These are phyloP conservation scores for Huntiella moniliformis DNA, from an alignment of 2,329 filamentous ascomycete species.

Conservation along the genomic window DNA sequence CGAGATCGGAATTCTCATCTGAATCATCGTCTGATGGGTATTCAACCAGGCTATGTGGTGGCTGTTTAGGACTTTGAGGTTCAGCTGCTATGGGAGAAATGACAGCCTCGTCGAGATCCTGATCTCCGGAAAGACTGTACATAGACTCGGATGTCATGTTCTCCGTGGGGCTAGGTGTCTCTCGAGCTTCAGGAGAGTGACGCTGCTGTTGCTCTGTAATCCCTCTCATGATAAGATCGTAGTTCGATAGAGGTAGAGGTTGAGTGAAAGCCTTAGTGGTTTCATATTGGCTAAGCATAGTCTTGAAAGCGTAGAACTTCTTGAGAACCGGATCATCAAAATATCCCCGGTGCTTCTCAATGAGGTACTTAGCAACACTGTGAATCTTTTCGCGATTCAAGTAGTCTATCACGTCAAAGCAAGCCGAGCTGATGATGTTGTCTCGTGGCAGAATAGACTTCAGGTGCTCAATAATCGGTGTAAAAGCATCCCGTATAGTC, in stretches of 20 bases:
- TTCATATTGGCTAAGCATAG: slow-evolving; percentile 59
- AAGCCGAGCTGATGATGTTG: slow-evolving; percentile 84
- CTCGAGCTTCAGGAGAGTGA: slow-evolving; percentile 4
- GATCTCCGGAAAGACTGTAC: slow-evolving; percentile 34
- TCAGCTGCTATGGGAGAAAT: slow-evolving; percentile 5
- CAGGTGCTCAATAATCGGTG: slow-evolving; percentile 68
- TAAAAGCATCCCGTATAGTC: slow-evolving; percentile 61
- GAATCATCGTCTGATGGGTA: slow-evolving; percentile 84
- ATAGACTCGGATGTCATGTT: slow-evolving; percentile 36
- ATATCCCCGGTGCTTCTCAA: slow-evolving; percentile 66
- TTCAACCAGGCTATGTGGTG: slow-evolving; percentile 60
- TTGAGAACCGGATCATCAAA: slow-evolving; percentile 64
- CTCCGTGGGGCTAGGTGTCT: slow-evolving; percentile 1
- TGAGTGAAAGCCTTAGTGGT: slow-evolving; percentile 48
- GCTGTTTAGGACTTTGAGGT: slow-evolving; percentile 27
- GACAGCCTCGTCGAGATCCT: slow-evolving; percentile 13
- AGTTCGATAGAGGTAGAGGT: slow-evolving; percentile 4
- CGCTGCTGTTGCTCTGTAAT: slow-evolving; percentile 2
- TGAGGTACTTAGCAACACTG: slow-evolving; percentile 63
- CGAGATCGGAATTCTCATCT: slow-evolving; percentile 36
- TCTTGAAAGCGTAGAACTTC: slow-evolving; percentile 43
- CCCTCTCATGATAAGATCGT: slow-evolving; percentile 5
- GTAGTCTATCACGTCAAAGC: slow-evolving; percentile 82
- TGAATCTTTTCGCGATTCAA: slow-evolving; percentile 70
- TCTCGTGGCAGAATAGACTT: slow-evolving; percentile 75